Evolutionary conservation across 2,329 filamentous ascomycete genomes (phyloP).

Genomic region (Penicillium oxalicum): DNA sequence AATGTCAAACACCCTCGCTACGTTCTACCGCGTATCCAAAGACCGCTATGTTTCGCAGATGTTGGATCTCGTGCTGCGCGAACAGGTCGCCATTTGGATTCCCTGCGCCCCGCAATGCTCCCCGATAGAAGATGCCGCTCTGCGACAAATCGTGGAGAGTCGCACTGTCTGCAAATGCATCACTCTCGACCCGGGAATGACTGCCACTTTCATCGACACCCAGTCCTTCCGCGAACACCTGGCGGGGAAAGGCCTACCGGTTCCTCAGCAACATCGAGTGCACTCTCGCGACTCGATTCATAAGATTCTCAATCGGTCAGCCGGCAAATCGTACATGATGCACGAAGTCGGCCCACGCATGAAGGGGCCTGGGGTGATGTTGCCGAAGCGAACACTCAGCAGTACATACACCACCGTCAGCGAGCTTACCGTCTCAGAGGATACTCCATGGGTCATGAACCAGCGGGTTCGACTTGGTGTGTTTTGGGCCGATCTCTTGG

Average conservation of each 20-base stretch:
- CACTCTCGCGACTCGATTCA: conserved; percentile 50
- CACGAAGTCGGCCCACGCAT: conserved; percentile 43
- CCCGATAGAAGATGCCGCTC: conserved; percentile 60
- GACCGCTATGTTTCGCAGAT: conserved; percentile 53
- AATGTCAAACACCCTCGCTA: conserved; percentile 52
- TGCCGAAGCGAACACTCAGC: conserved; percentile 51
- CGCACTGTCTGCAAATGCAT: conserved; percentile 56
- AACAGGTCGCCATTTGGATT: conserved; percentile 66
- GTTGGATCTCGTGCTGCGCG: conserved; percentile 52
- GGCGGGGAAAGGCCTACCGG: conserved; percentile 47
- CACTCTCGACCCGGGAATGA: conserved; percentile 55
- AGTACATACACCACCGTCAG: conserved; percentile 53
- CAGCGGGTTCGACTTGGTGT: conserved; percentile 61
- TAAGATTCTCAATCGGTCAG: conserved; percentile 44
- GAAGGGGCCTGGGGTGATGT: conserved; percentile 51
- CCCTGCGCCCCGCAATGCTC: conserved; percentile 64
- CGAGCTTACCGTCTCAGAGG: conserved; percentile 49
- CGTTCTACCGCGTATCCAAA: conserved; percentile 49
- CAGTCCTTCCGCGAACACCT: conserved; percentile 59
- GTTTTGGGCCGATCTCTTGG: conserved; percentile 65
- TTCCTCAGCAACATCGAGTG: conserved; percentile 51
- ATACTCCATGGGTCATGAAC: conserved; percentile 61
- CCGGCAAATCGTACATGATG: conserved; percentile 55
- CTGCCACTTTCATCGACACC: conserved; percentile 58
- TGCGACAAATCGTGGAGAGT: conserved; percentile 56